A percentile compares a stretch with the other conserved stretches of the same genome.
Evolutionary conservation across 1,284 basidiomycete genomes (phyloP).

Genomic region (Athelia psychrophila): DNA sequence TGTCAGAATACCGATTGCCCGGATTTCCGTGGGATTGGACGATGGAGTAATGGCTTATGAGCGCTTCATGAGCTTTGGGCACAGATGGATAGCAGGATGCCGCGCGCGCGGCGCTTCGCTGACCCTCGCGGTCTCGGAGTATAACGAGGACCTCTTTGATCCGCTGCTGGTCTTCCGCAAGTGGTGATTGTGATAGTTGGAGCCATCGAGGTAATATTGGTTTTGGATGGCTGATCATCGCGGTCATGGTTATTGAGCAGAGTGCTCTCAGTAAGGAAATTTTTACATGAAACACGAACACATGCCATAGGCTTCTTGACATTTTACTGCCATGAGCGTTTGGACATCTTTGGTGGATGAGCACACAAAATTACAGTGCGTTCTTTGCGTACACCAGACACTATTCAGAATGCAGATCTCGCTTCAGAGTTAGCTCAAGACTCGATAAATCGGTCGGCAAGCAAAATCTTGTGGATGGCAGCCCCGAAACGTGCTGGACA

Average conservation of each 20-base stretch:
- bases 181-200: slow-evolving; percentile 4
- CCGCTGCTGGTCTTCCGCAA: not conserved
- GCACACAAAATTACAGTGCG: slow-evolving; percentile 54
- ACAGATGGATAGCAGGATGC: slow-evolving; percentile 29
- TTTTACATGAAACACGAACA: no score
- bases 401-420: not conserved
- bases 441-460: slow-evolving; percentile 76
- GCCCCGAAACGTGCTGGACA: slow-evolving; percentile 80
- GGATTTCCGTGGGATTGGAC: slow-evolving; percentile 44
- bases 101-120: slow-evolving; percentile 30
- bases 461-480: slow-evolving; percentile 67
- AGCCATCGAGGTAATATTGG: slow-evolving; percentile 16
- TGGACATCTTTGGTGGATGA: slow-evolving; percentile 28
- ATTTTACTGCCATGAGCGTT: not conserved
- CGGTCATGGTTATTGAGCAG: no score
- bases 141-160: slow-evolving; percentile 1
- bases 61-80: slow-evolving; percentile 17
- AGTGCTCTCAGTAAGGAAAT: no score
- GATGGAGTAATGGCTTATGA: slow-evolving; percentile 53
- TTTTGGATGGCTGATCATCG: no score
- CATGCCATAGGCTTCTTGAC: not conserved
- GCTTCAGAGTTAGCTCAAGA: slow-evolving; percentile 73
- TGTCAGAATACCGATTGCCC: slow-evolving; percentile 70
- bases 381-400: slow-evolving; percentile 2
- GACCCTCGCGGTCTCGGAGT: slow-evolving; percentile 41